Conservation (phyloP, 1,139 yeast genomes). For the Sugiyamaella japonica region DNA sequence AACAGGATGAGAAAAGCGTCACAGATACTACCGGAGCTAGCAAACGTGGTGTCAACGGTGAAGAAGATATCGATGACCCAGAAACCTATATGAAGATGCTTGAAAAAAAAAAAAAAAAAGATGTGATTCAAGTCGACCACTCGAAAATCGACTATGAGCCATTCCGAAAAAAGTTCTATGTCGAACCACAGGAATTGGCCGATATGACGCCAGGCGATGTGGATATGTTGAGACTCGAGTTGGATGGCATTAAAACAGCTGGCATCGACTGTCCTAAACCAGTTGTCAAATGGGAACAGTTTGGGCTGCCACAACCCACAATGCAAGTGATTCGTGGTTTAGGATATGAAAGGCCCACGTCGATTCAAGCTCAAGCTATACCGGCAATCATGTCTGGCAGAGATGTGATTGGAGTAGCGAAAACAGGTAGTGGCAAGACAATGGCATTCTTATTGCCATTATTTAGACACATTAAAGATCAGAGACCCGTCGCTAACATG, state of each 20-base stretch:
- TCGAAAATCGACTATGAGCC: slow-evolving; percentile 50
- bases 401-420: slow-evolving; percentile 91
- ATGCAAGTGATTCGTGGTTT: slow-evolving; percentile 55
- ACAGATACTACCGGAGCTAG: slow-evolving; percentile 25
- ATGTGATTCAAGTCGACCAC: slow-evolving; percentile 50
- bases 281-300: slow-evolving; percentile 72
- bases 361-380: slow-evolving; percentile 88
- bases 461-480: slow-evolving; percentile 78
- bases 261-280: slow-evolving; percentile 68
- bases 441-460: slow-evolving; percentile 83
- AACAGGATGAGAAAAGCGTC: slow-evolving; percentile 28
- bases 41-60: slow-evolving; percentile 35
- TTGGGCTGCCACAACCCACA: slow-evolving; percentile 68
- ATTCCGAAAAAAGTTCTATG: slow-evolving; percentile 64
- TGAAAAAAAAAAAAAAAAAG: slow-evolving; percentile 46
- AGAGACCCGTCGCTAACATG: slow-evolving; percentile 52
- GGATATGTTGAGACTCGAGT: slow-evolving; percentile 50
- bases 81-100: slow-evolving; percentile 37
- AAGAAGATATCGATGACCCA: slow-evolving; percentile 32
- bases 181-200: slow-evolving; percentile 58
- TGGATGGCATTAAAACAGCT: slow-evolving; percentile 64
- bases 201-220: slow-evolving; percentile 54
- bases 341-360: slow-evolving; percentile 65
- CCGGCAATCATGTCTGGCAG: slow-evolving; percentile 90
- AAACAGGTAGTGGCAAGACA: slow-evolving; percentile 96